These are phyloP conservation scores for Suillus alpinus DNA, from an alignment of 768 basidiomycete species.

Conservation along the genomic window DNA sequence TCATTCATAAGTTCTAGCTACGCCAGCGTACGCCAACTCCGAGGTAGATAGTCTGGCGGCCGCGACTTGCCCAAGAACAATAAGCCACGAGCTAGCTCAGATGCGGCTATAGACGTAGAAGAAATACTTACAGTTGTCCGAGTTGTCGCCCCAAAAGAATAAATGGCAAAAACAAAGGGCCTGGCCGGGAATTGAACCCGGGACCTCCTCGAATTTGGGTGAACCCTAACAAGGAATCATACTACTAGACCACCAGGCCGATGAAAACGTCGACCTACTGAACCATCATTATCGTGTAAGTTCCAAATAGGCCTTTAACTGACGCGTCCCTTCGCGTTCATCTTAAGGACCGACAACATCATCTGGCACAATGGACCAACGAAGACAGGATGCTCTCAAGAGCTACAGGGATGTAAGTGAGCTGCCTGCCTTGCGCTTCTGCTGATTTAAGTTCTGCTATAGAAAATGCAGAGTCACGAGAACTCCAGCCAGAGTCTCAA, in stretches of 20 bases:
- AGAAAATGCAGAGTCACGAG: conserved; percentile 97
- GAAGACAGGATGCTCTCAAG: conserved; percentile 70
- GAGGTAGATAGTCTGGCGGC: too few species aligned
- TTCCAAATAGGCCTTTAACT: conserved; percentile 1
- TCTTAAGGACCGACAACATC: conserved; percentile 39
- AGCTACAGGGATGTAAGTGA: conserved; percentile 66
- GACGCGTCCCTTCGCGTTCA: conserved; percentile 7
- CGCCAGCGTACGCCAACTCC: too few species aligned
- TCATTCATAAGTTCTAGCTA: background rate
- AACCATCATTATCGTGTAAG: background rate
- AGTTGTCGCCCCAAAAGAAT: background rate
- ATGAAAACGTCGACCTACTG: fast-evolving
- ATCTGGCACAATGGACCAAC: conserved; percentile 62
- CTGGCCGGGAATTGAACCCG: conserved; percentile 60
- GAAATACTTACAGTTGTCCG: too few species aligned
- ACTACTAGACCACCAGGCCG: conserved; percentile 54
- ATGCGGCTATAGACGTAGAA: too few species aligned
- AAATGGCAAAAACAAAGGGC: conserved; percentile 28
- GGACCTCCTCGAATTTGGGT: conserved; percentile 50
- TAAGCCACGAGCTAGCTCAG: too few species aligned
- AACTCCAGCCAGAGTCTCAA: conserved; percentile 83
- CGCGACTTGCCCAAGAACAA: too few species aligned
- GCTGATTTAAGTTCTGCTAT: conserved; percentile 13
- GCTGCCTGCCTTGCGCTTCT: background rate
- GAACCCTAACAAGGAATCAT: conserved; percentile 52